These are phyloP conservation scores for Debaryomyces udenii DNA, from an alignment of 1,139 yeast species.

Conservation along the genomic window DNA sequence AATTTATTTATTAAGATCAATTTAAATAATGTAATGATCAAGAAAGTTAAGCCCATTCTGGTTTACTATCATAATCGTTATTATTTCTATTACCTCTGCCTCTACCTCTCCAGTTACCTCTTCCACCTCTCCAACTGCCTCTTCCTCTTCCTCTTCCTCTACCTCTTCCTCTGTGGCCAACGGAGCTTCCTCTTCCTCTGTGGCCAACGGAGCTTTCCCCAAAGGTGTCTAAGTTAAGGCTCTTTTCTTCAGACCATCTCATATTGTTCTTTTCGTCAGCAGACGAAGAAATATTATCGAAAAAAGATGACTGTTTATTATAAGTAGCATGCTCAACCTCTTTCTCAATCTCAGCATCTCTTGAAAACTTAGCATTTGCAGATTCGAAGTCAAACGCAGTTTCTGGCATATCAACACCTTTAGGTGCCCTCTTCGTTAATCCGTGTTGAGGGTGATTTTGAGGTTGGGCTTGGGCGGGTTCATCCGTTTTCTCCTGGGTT, in stretches of 20 bases:
- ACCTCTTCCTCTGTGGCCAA: constrained; percentile 31
- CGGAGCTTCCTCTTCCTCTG: constrained; percentile 36
- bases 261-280: constrained; percentile 42
- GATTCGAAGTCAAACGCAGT: constrained; percentile 62
- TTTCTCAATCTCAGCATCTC: constrained; percentile 35
- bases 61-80: constrained; percentile 33
- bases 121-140: constrained; percentile 16
- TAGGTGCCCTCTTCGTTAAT: constrained; percentile 35
- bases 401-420: constrained; percentile 40
- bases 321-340: constrained; percentile 39
- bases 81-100: constrained; percentile 27
- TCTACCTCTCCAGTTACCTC: constrained; percentile 27
- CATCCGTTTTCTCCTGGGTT: constrained; percentile 5
- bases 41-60: constrained; percentile 41
- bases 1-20: not conserved
- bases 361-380: constrained; percentile 64
- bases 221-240: constrained; percentile 66
- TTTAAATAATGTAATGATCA: not conserved
- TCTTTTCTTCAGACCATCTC: constrained; percentile 67
- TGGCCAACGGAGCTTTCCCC: constrained; percentile 52
- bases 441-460: constrained; percentile 16
- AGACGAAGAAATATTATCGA: constrained; percentile 74
- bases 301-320: constrained; percentile 74
- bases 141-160: constrained; percentile 39
- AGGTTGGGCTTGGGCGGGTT: constrained; percentile 21